Percentiles rank a stretch among this genome's conserved stretches.
Evolutionary conservation across 495 filamentous ascomycete species (phyloP).

Genomic region (Clavariopsis aquatica): DNA sequence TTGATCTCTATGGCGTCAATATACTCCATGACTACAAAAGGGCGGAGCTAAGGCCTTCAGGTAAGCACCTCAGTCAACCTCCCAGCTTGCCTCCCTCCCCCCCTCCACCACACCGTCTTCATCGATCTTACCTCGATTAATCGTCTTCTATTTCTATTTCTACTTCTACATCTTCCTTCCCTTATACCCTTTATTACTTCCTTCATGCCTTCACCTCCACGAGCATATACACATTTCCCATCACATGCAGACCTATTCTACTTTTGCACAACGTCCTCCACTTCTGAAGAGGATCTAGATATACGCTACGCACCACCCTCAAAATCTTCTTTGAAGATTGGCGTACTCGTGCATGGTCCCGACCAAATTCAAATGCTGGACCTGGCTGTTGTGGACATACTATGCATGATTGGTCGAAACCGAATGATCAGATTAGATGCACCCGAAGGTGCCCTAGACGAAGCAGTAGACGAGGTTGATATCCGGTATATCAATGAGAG

Average conservation of each 20-base stretch:
- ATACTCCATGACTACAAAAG: constrained; percentile 6
- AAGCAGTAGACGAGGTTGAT: constrained; percentile 34
- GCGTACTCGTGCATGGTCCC: constrained; percentile 25
- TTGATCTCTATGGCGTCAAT: not conserved
- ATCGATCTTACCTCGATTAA: not conserved
- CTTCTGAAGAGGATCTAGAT: constrained; percentile 30
- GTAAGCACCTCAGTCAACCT: not conserved
- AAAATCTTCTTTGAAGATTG: constrained; percentile 31
- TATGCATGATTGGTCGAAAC: constrained; percentile 28
- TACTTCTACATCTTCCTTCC: not conserved
- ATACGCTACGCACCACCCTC: constrained; percentile 28
- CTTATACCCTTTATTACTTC: not conserved
- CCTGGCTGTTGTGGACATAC: constrained; percentile 27
- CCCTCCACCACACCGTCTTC: not conserved
- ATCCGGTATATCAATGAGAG: constrained; percentile 36
- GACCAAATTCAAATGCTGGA: constrained; percentile 31
- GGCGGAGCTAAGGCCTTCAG: constrained; percentile 13
- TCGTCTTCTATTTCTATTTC: not conserved
- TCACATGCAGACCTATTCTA: constrained; percentile 37
- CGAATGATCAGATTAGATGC: constrained; percentile 20
- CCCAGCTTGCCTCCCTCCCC: not conserved
- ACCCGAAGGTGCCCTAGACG: constrained; percentile 5
- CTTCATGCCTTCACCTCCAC: constrained; percentile 24
- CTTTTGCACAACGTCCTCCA: constrained; percentile 33
- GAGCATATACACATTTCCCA: constrained; percentile 29